Conservation (phyloP, 371 early-diverging fungal species). For the Mortierella sp. region DNA sequence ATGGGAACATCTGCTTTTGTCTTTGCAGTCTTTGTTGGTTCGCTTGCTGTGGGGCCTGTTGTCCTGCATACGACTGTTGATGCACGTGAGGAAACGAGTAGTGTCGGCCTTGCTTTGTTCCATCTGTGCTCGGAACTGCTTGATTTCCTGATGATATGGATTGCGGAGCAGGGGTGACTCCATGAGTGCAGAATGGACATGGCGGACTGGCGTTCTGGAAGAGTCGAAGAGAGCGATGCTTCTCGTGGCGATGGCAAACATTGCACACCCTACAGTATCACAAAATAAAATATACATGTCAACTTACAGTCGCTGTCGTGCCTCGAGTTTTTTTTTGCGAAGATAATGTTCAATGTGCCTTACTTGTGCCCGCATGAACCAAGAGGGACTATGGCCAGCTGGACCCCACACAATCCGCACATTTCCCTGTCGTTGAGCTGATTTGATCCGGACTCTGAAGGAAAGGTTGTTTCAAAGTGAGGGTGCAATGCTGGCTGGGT, state of each 20-base stretch:
- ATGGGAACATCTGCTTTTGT: background rate
- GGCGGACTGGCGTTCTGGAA: constrained; percentile 26
- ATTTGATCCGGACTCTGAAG: background rate
- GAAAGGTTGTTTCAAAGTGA: background rate
- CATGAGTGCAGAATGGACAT: constrained; percentile 45
- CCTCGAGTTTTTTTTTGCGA: too few relatives aligned
- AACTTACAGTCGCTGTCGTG: background rate
- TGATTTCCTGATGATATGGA: background rate
- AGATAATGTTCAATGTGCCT: background rate
- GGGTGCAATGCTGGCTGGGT: constrained; percentile 12
- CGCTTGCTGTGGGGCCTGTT: constrained; percentile 21
- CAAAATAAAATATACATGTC: background rate
- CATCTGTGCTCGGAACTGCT: background rate
- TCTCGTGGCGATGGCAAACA: constrained; percentile 48
- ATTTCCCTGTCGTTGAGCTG: background rate
- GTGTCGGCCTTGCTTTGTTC: constrained; percentile 11
- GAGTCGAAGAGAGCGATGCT: constrained; percentile 34
- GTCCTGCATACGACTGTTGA: constrained; percentile 5
- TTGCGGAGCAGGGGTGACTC: constrained; percentile 7
- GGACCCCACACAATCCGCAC: constrained; percentile 45
- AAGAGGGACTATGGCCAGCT: constrained; percentile 22
- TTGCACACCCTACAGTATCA: constrained; percentile 32
- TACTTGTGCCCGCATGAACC: constrained; percentile 53
- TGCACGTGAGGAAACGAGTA: constrained; percentile 6
- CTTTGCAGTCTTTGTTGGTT: constrained; percentile 1